These are phyloP conservation scores for Acanthamoeba quina DNA, from an alignment of 208 protist species.

Conservation along the genomic window DNA sequence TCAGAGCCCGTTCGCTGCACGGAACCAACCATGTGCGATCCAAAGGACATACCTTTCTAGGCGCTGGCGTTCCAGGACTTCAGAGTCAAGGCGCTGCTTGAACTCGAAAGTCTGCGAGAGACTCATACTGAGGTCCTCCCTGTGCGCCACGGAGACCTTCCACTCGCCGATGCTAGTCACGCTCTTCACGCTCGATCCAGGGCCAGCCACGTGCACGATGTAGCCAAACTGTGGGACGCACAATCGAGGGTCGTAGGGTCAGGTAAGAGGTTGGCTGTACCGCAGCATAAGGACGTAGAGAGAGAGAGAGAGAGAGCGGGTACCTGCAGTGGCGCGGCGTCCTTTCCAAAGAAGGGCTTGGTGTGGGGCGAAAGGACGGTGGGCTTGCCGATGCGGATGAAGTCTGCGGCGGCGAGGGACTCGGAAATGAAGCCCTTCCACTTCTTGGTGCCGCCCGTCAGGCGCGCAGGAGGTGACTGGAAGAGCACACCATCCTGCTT, in stretches of 20 bases:
- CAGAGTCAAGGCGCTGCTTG: conserved; percentile 9
- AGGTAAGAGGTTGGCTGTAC: not conserved
- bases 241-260: not conserved
- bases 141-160: conserved; percentile 47
- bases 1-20: not conserved
- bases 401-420: not conserved
- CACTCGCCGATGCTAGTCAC: conserved; percentile 40
- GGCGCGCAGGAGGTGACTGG: conserved; percentile 36
- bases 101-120: conserved; percentile 22
- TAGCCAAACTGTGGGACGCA: not conserved
- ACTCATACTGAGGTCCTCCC: conserved; percentile 43
- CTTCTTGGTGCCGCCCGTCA: not conserved
- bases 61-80: conserved; percentile 33
- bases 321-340: conserved; percentile 7
- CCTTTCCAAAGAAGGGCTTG: not conserved
- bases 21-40: not conserved
- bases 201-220: not conserved
- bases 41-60: not conserved
- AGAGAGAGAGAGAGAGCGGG: not conserved
- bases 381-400: conserved; percentile 38
- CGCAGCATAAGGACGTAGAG: not conserved
- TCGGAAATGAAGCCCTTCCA: conserved; percentile 56
- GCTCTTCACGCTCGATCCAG: conserved; percentile 11
- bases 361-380: not conserved
- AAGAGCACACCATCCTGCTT: conserved; percentile 25